A percentile compares a stretch with the other conserved stretches of the same genome.
phyloP scores from a whole-genome alignment of 2,329 filamentous ascomycete species.

The Cadophora malorum region DNA sequence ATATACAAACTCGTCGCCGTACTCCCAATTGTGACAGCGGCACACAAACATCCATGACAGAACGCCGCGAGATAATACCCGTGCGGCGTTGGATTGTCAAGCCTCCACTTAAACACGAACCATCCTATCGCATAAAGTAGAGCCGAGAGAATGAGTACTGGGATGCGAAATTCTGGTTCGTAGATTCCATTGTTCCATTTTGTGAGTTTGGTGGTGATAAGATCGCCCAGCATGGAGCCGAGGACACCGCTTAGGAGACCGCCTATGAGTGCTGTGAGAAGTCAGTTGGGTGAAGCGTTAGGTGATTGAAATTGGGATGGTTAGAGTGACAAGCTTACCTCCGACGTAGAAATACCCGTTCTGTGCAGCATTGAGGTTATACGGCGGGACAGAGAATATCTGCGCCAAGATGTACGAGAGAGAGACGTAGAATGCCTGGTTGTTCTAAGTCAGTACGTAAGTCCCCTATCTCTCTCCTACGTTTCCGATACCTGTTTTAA shows the following conservation, averaged over 20 bases:
- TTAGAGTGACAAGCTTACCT: neutral
- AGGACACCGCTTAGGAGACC: neutral
- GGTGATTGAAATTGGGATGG: neutral
- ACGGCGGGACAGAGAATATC: neutral
- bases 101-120: neutral
- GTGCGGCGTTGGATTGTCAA: neutral
- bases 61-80: neutral
- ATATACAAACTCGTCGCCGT: slow-evolving; percentile 5
- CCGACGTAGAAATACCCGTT: slow-evolving; percentile 5
- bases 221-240: neutral
- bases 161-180: neutral
- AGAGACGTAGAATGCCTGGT: neutral
- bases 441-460: neutral
- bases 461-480: neutral
- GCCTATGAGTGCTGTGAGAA: neutral
- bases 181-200: neutral
- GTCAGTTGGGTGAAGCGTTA: neutral
- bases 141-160: neutral
- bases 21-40: neutral
- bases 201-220: neutral
- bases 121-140: neutral
- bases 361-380: neutral
- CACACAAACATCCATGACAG: neutral
- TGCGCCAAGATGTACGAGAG: neutral
- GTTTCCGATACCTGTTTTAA: neutral